These are phyloP conservation scores for Gaultheria prostrata DNA, from an alignment of 148 eudicot species.

Conservation along the genomic window DNA sequence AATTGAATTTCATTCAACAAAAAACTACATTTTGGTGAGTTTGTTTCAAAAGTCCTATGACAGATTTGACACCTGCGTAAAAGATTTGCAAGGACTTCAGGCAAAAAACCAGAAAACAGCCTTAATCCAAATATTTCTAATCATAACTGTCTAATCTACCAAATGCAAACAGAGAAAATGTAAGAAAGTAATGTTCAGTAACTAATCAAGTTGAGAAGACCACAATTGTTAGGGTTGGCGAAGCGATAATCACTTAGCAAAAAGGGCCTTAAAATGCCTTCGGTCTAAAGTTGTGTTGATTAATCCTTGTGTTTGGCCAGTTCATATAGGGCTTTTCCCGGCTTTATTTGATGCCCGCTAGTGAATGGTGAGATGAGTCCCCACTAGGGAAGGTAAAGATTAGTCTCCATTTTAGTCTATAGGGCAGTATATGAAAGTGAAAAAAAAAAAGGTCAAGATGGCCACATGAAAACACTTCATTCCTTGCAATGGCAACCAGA, in stretches of 20 bases:
- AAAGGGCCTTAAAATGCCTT: too few relatives aligned
- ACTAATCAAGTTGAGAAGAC: neutral
- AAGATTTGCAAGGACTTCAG: neutral
- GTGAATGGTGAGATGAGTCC: too few relatives aligned
- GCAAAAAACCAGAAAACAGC: neutral
- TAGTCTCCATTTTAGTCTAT: too few relatives aligned
- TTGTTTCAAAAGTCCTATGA: neutral
- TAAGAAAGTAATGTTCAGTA: neutral
- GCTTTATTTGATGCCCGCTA: too few relatives aligned
- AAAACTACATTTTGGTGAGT: neutral
- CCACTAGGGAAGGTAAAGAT: too few relatives aligned
- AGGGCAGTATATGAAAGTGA: too few relatives aligned
- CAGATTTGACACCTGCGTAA: neutral
- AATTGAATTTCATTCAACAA: neutral
- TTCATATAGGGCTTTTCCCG: too few relatives aligned
- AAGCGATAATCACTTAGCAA: too few relatives aligned
- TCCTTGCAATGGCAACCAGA: slow-evolving; percentile 7
- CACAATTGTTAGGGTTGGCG: too few relatives aligned
- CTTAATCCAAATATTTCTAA: neutral
- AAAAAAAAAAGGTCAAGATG: too few relatives aligned
- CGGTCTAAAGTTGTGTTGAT: too few relatives aligned
- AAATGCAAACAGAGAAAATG: neutral
- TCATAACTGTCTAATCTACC: neutral
- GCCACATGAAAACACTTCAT: neutral
- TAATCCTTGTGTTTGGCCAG: too few relatives aligned